These are phyloP conservation scores for Eurotiales sp. DNA, from an alignment of 2,329 filamentous ascomycete species.

Conservation along the genomic window DNA sequence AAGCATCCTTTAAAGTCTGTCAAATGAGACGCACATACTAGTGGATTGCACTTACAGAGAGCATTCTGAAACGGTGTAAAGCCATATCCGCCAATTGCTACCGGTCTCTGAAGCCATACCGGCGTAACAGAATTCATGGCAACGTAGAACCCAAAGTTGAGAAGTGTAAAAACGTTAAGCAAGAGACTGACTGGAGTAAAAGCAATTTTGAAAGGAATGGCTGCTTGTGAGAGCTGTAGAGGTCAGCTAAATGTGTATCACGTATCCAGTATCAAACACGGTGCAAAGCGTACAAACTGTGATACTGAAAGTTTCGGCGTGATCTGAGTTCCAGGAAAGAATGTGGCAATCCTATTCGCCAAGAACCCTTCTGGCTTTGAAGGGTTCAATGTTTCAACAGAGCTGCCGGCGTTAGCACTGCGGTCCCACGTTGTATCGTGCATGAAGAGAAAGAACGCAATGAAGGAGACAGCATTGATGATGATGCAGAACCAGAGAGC, in stretches of 20 bases:
- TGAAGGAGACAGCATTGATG: constrained; percentile 1
- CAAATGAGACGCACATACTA: background rate
- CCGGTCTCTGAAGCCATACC: constrained; percentile 6
- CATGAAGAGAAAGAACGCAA: constrained; percentile 9
- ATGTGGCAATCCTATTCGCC: constrained; percentile 6
- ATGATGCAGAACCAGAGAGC: constrained; percentile 6
- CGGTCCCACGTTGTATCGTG: constrained; percentile 7
- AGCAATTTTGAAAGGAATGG: constrained; percentile 1
- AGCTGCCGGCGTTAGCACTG: background rate
- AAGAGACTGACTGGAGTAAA: constrained; percentile 6
- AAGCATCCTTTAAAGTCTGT: too few relatives aligned
- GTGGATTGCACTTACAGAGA: constrained; percentile 5
- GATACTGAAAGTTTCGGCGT: background rate
- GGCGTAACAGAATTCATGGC: constrained; percentile 4
- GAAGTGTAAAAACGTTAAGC: background rate
- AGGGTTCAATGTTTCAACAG: constrained; percentile 1
- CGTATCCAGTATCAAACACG: too few relatives aligned
- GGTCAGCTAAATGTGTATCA: background rate
- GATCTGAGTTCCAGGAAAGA: constrained; percentile 7
- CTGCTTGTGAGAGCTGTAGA: background rate
- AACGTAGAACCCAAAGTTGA: constrained; percentile 9
- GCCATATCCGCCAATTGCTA: constrained; percentile 3
- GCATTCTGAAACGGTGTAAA: constrained; percentile 4
- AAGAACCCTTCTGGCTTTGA: background rate
- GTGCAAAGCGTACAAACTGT: too few relatives aligned